Conservation (phyloP, 2,329 filamentous ascomycete genomes). For the Penicillium hesseltinei region DNA sequence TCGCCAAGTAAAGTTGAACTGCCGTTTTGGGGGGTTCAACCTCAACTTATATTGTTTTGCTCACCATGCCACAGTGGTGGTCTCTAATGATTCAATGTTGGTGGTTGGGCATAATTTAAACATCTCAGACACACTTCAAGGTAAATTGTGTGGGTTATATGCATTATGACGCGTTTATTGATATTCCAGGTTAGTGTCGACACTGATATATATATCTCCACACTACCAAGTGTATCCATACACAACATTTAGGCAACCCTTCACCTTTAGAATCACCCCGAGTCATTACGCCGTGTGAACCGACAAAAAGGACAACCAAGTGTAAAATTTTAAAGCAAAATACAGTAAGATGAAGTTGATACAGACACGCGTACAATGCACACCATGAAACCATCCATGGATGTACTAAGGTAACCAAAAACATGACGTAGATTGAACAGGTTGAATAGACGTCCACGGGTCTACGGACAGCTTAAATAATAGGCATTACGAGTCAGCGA, state of each 20-base stretch:
- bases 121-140: fast-evolving
- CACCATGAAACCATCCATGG: no score
- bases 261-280: background rate
- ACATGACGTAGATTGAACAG: background rate
- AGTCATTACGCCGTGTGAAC: fast-evolving
- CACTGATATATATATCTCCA: background rate
- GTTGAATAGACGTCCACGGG: background rate
- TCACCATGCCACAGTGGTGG: background rate
- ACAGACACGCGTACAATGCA: background rate
- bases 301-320: background rate
- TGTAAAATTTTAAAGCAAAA: background rate
- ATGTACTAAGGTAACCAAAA: no score
- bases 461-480: background rate
- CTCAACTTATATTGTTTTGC: background rate
- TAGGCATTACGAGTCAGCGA: no score
- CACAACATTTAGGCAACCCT: no score
- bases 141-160: background rate
- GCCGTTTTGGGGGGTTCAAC: background rate
- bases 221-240: no score
- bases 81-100: fast-evolving
- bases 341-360: background rate
- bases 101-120: fast-evolving
- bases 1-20: background rate
- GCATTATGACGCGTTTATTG: fast-evolving
- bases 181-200: fast-evolving